Evolutionary conservation across 2,329 filamentous ascomycete genomes (phyloP).

Genomic region (Stylonectria norvegica): DNA sequence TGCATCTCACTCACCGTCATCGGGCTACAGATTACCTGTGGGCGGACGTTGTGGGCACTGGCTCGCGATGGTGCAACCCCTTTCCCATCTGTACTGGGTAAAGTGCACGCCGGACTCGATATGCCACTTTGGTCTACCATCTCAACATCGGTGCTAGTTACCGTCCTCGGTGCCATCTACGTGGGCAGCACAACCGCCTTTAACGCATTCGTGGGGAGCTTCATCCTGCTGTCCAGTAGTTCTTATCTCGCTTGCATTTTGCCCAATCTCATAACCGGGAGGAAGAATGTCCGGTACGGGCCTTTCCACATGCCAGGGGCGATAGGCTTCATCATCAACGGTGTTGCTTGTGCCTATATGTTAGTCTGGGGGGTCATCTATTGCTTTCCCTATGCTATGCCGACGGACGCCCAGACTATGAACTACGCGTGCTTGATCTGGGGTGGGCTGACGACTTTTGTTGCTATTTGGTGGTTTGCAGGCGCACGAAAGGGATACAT

Average conservation of each 20-base stretch:
- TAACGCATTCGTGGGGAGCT: conserved; percentile 58
- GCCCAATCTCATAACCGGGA: conserved; percentile 47
- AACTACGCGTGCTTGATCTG: conserved; percentile 49
- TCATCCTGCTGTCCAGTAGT: conserved; percentile 35
- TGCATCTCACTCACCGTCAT: conserved; percentile 36
- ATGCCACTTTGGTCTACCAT: conserved; percentile 46
- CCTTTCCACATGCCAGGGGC: conserved; percentile 53
- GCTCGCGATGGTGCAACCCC: conserved; percentile 39
- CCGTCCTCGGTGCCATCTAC: conserved; percentile 61
- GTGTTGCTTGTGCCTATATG: conserved; percentile 55
- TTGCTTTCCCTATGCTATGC: conserved; percentile 53
- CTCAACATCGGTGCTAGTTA: conserved; percentile 42
- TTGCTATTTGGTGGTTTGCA: conserved; percentile 41
- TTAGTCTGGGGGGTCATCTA: conserved; percentile 60
- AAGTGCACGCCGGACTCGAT: conserved; percentile 28
- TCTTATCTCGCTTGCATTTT: conserved; percentile 61
- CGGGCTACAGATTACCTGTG: conserved; percentile 37
- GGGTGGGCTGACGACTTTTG: conserved; percentile 39
- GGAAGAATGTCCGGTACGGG: conserved; percentile 43
- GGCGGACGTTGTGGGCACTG: conserved; percentile 40
- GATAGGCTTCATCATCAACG: conserved; percentile 49
- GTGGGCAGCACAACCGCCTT: conserved; percentile 65
- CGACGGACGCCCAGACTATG: conserved; percentile 46
- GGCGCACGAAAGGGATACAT: conserved; percentile 26
- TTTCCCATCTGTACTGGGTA: conserved; percentile 27